phyloP scores from a whole-genome alignment of 83 land plant species.

The Picea mariana region DNA sequence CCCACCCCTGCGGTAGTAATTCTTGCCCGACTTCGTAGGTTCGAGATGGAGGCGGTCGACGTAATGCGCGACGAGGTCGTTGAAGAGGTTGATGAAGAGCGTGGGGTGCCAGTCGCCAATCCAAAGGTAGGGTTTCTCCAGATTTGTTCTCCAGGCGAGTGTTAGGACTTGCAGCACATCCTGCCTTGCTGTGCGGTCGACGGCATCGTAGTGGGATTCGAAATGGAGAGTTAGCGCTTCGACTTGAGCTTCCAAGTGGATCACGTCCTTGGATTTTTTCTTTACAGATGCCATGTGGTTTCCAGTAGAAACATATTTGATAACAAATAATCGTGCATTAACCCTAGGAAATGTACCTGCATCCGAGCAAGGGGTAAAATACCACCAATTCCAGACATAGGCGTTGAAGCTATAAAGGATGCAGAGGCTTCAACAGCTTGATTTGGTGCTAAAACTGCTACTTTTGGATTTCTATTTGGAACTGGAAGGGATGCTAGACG shows the following conservation, averaged over 20 bases:
- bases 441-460: too few relatives aligned
- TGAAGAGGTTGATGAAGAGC: conserved; percentile 40
- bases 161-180: conserved; percentile 37
- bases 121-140: conserved; percentile 58
- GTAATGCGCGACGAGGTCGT: conserved; percentile 24
- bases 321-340: too few relatives aligned
- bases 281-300: too few relatives aligned
- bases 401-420: too few relatives aligned
- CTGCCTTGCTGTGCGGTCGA: conserved; percentile 46
- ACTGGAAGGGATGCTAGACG: too few relatives aligned
- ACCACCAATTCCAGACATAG: too few relatives aligned
- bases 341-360: too few relatives aligned
- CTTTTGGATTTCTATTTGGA: too few relatives aligned
- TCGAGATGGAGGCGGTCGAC: neutral
- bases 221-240: conserved; percentile 33
- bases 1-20: too few relatives aligned
- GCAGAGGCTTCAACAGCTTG: too few relatives aligned
- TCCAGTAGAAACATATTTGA: too few relatives aligned
- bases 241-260: conserved; percentile 27
- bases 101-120: conserved; percentile 59
- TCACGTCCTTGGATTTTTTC: conserved; percentile 16
- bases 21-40: neutral
- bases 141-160: conserved; percentile 49
- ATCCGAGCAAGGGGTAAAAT: too few relatives aligned
- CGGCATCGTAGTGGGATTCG: conserved; percentile 8